Base-by-base conservation (phyloP, 257 asterid species). In the Nicotiana noctiflora region DNA sequence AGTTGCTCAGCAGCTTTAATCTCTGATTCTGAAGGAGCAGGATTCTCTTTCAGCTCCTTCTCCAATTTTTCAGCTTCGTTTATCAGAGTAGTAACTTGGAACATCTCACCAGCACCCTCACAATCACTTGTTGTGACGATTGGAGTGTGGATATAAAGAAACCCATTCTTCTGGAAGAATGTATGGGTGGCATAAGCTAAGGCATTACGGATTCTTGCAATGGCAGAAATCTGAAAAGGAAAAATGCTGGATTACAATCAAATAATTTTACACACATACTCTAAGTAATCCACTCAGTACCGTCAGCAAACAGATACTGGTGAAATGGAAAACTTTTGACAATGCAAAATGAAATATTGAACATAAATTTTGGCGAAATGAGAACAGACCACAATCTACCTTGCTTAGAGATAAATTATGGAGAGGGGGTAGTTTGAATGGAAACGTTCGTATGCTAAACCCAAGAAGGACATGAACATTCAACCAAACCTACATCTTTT, bases 31-130 rank as follows among this genome's bases (percentile, higher is more conserved):
- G 93, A 88, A 80, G 98, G 97, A 63, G 94, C 83, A 51, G 95
- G 95, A 80, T 81, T 87, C 78, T 90, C 94, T 81, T 86, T 91
- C 83, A 96, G 84, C 18, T 96, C 98, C 89, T 88, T 93, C 90
- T 89, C 97, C 77, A 91, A 76, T 82, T 88, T 93, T 79, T 96
- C 99, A 4, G 92, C 95, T 19, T 90, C 96, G 23, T 66, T 88
- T 19, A 96, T 55, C 64, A 94, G 55, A 56, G 97, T 90, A 32
- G 99, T 93, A 83, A 94, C 99, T 88, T 96, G 97, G 82, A 96
- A 96, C 99, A 96, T 96, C 91, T 96, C 99, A n/a, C 99, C 99
- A 23, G 99, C 99, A 77, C 99, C 99, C 90, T 95, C 99, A 80
- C 99, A 96, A 82, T 96, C 99, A 86, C 97, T 96, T 53, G 99